Percentiles rank a stretch among this genome's conserved stretches.
Evolutionary conservation across 2,329 filamentous ascomycete genomes (phyloP).

Genomic region (Xylaria sp.): DNA sequence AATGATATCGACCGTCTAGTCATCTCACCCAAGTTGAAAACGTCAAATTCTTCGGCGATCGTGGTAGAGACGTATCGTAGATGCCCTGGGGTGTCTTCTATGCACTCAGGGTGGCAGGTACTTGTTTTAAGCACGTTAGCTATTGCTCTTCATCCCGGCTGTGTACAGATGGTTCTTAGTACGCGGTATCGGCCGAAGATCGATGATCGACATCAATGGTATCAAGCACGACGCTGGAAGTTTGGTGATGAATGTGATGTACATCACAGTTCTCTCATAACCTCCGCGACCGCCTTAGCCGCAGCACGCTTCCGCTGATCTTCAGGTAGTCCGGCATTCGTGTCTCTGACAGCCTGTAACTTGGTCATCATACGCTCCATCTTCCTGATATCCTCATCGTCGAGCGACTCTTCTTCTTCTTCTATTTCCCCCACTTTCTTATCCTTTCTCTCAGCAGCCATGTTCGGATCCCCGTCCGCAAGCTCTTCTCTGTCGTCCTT

Average conservation of each 20-base stretch:
- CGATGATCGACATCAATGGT: neutral
- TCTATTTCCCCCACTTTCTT: constrained; percentile 31
- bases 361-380: constrained; percentile 72
- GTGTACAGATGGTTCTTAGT: neutral
- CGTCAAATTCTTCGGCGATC: no score
- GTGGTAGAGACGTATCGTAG: neutral
- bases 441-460: constrained; percentile 12
- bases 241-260: neutral
- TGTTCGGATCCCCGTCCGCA: constrained; percentile 36
- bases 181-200: neutral
- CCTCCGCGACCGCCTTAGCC: constrained; percentile 68
- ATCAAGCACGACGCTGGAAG: neutral
- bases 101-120: neutral
- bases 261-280: constrained; percentile 67
- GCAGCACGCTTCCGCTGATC: constrained; percentile 70
- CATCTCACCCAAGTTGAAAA: no score
- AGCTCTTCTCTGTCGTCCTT: constrained; percentile 40
- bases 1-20: no score
- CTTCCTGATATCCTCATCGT: constrained; percentile 65
- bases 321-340: constrained; percentile 67
- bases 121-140: neutral
- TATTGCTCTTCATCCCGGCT: neutral
- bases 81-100: neutral
- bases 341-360: constrained; percentile 69
- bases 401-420: constrained; percentile 45